Evolutionary conservation across 257 asterid species (phyloP), one percentile per base, ranked within the genome.

Genomic region (Solanum chiquidenum): DNA sequence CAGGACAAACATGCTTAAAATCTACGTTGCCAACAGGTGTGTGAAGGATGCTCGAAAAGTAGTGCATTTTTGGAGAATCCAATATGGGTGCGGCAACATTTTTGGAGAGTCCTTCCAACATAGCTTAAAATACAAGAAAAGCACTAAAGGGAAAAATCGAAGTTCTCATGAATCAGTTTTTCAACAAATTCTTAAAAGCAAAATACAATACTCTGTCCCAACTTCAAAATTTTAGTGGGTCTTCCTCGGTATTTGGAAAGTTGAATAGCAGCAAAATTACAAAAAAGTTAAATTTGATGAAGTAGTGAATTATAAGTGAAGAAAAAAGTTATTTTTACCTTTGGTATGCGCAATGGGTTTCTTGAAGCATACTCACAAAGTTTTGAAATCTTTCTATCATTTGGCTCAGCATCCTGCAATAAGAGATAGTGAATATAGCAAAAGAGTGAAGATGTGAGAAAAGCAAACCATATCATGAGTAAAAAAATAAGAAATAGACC

Each of bases 321-420:
- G 8, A 38, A 44, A 27, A 64, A 29, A 73, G 37, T 42, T 44
- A 14, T 37, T 64, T 92, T 58, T 86, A 87, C 94, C 93, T 92
- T 92, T 21, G 94, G 94, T 84, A 92, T 86, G 33, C 94, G 89
- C 46, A 92, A 84, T 76, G 93, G 94, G 77, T 92, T 92, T 85
- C 40, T 92, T 20, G 91, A 91, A 68, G 90, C 92, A 87, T 92
- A 92, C 21, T 92, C 94, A 58, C 94, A 91, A 86, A 92, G 94
- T 87, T 91, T 92, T 55, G 84, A 91, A 37, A 92, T 92, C 86
- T 91, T 92, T 60, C 94, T 83, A 66, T 92, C 94, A 90, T 92
- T 88, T 35, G 93, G 93, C 64, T 91, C 92, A 23, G 90, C 93
- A 89, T 89, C 92, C 94, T 92, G 89, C 40, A 64, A 69, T 16